Base-by-base conservation (phyloP, 2,329 filamentous ascomycete species). In the Aureobasidium sp. region DNA sequence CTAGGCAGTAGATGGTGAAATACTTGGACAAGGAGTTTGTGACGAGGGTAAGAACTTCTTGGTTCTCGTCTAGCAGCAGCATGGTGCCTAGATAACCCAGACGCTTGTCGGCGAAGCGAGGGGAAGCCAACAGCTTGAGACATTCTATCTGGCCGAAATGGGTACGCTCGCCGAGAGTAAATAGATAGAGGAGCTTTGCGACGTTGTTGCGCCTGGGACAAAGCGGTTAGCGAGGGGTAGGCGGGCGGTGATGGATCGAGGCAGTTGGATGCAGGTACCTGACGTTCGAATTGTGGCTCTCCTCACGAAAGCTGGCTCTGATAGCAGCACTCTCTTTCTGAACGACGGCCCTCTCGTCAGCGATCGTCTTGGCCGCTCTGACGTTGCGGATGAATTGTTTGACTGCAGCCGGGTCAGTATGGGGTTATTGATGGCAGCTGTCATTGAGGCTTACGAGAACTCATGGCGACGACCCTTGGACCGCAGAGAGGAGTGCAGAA, bases 381-480 rank as follows among this genome's bases (percentile, higher is more conserved):
- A 99, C 94, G 78, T 97, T 97, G 74, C 94, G 92, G 77, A 99
- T 99, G 79, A 99, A 99, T 79, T 97, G 94, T 81, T 99, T 99
- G 75, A 99, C 94, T 97, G 73, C 29, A 45, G 29, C 53, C 67
- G 73, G 70, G 66, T 71, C 48, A 63, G 66, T 65, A 63, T 36
- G 61, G 29, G 25, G 64, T 65, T 59, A 16, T 59, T 50, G 27
- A 50, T 52, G 54, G 52, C 61, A 32, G 42, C 48, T 50, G 42
- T 55, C 34, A 30, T 41, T 25, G 39, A 42, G 69, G 69, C 80
- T 71, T 76, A 83, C 81, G 76, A 71, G 81, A 83, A 75, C 79
- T 79, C 81, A 84, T 84, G 66, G 69, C 69, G 74, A 73, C 74
- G 77, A 78, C 30, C 53, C 76, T 70, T 70, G 74, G 74, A 78